phyloP scores from a whole-genome alignment of 345 rosid genomes.

The Citrus mangshanensis region DNA sequence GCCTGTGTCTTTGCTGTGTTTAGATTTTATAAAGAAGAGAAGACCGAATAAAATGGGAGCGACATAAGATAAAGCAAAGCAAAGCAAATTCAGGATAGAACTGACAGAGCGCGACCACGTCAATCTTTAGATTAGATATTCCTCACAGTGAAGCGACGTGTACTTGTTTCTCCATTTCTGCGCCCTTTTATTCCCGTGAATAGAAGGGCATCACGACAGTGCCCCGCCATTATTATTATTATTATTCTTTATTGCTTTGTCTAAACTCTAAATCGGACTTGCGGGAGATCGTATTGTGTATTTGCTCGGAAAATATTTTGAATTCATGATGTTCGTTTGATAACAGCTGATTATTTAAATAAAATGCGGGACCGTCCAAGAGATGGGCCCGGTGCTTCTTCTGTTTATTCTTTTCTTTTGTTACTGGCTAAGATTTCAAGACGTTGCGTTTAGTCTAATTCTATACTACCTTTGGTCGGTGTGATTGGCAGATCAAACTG shows the following conservation, averaged over 20 bases:
- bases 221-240: too few species aligned
- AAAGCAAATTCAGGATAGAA: neutral
- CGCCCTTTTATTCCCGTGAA: neutral
- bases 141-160: neutral
- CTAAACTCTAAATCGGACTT: neutral
- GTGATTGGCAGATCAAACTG: neutral
- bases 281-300: neutral
- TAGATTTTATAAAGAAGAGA: neutral
- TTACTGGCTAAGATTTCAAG: neutral
- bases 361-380: neutral
- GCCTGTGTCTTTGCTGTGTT: neutral
- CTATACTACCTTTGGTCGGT: too few species aligned
- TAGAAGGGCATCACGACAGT: neutral
- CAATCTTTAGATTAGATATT: neutral
- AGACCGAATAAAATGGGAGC: neutral
- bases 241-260: neutral
- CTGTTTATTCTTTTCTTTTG: neutral
- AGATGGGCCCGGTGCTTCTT: neutral
- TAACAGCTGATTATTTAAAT: too few species aligned
- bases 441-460: neutral
- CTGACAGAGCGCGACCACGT: neutral
- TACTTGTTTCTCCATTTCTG: neutral
- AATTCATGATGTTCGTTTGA: too few species aligned
- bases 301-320: too few species aligned
- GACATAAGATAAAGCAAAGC: too few species aligned